Base-by-base conservation (phyloP, 2,329 filamentous ascomycete species). In the Thyridium curvatum region DNA sequence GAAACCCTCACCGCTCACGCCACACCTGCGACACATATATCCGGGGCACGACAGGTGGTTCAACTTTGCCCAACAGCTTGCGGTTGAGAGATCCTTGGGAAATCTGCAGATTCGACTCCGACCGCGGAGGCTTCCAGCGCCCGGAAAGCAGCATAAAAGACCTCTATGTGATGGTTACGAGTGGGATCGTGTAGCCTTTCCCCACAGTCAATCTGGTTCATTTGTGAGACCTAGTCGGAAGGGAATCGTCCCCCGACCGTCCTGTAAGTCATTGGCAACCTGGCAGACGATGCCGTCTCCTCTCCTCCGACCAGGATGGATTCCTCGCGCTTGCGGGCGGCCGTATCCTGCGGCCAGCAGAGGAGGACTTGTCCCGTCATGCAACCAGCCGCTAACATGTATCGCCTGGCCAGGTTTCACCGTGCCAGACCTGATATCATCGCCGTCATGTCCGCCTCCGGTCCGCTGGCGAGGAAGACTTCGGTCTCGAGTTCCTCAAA, bases 401-500 rank as follows among this genome's bases (percentile, higher is more conserved):
- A 26, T 26, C 6, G 21, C 21, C 21, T 26, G 21, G 21, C 21
- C 21, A 26, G 21, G 21, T 26, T 26, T 26, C 21, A 26, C 21
- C 21, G 21, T 26, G 10, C 21, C 21, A 26, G 21, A 26, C 21
- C 21, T 26, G 21, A 26, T 26, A 26, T 26, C 21, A 26, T 26
- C 21, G 21, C 60, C 64, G 62, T 58, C 62, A 84, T 82, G 78
- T 78, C 78, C 55, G 65, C 64, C 46, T 64, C 71, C 37, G 66
- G 63, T 49, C 68, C 71, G 46, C 60, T 70, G 51, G 69, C 73
- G 52, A 74, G 74, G 63, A 75, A 77, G 59, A 74, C 73, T 58
- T 74, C 77, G 51, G 61, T 70, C 46, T 77, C 77, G 41, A 71
- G 74, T 57, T 72, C 73, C 30, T 74, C 71, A 36, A 74, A 69